Conservation (phyloP, 352 stramenopile species). For the Globisporangium mamillatum region DNA sequence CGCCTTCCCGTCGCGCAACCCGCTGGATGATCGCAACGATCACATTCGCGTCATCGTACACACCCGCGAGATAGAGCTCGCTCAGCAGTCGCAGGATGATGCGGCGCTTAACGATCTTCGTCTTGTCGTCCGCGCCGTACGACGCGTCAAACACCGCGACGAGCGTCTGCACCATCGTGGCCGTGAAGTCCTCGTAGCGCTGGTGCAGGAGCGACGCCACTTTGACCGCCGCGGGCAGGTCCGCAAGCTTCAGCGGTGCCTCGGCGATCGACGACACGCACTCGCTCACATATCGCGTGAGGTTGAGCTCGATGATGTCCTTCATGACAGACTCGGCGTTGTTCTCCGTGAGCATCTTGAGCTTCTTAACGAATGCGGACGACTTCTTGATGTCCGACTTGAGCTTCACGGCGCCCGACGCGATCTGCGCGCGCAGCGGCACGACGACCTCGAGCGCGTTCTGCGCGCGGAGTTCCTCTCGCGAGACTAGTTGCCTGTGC, state of each 20-base stretch:
- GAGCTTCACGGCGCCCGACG: conserved; percentile 88
- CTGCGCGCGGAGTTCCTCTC: conserved; percentile 44
- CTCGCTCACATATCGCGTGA: conserved; percentile 95
- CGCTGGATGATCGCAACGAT: conserved; percentile 83
- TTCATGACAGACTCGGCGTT: conserved; percentile 73
- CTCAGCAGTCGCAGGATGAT: conserved; percentile 77
- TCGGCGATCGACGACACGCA: conserved; percentile 90
- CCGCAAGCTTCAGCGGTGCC: conserved; percentile 76
- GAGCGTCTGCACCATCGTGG: conserved; percentile 50
- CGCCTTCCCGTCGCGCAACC: conserved; percentile 54
- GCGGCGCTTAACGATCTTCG: conserved; percentile 68
- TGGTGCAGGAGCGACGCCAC: conserved; percentile 90
- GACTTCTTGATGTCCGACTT: conserved; percentile 99
- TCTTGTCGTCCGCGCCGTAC: conserved; percentile 67
- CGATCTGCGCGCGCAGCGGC: conserved; percentile 70
- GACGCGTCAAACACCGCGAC: conserved; percentile 53
- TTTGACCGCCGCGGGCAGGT: conserved; percentile 83
- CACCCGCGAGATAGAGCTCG: conserved; percentile 80
- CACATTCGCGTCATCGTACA: conserved; percentile 69
- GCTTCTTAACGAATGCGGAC: conserved; percentile 97
- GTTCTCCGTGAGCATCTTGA: conserved; percentile 79
- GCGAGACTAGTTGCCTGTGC: conserved; percentile 24
- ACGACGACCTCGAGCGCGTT: conserved; percentile 53
- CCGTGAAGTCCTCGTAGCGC: conserved; percentile 89
- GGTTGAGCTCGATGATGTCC: conserved; percentile 90